Percentiles rank a stretch among this genome's conserved stretches.
These are phyloP conservation scores for Mycena vitilis DNA, from an alignment of 768 basidiomycete genomes.

Conservation along the genomic window DNA sequence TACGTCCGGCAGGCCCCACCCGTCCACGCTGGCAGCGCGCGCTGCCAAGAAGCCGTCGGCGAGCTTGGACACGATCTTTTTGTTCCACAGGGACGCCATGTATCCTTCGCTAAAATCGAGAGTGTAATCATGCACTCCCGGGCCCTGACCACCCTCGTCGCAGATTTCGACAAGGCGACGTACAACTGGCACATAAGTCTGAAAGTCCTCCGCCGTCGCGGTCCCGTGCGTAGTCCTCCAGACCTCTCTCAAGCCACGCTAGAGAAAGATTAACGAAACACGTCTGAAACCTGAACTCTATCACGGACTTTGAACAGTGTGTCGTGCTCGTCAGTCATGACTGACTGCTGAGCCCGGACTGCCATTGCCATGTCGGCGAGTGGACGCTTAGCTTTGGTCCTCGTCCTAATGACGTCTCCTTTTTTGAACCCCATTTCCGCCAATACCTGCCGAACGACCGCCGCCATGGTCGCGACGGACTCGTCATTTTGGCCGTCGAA, in stretches of 20 bases:
- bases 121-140: not conserved
- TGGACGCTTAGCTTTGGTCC: not conserved
- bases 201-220: not conserved
- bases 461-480: too few relatives aligned
- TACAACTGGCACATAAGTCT: not conserved
- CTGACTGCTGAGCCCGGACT: not conserved
- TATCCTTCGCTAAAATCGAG: slow-evolving; percentile 10
- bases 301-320: not conserved
- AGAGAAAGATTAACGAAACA: not conserved
- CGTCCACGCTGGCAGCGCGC: not conserved
- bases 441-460: not conserved
- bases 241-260: slow-evolving; percentile 2
- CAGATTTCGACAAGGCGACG: not conserved
- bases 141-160: not conserved
- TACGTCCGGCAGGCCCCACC: slow-evolving; percentile 20
- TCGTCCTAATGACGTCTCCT: not conserved
- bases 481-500: too few relatives aligned
- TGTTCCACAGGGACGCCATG: not conserved
- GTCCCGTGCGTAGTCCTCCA: not conserved
- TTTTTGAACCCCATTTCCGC: not conserved
- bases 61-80: too few relatives aligned
- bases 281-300: not conserved
- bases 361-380: not conserved
- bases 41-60: not conserved
- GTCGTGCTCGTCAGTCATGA: slow-evolving; percentile 3